A percentile compares a stretch with the other conserved stretches of the same genome.
These are phyloP conservation scores for Rauvolfia tetraphylla DNA, from an alignment of 257 asterid species.

Conservation along the genomic window DNA sequence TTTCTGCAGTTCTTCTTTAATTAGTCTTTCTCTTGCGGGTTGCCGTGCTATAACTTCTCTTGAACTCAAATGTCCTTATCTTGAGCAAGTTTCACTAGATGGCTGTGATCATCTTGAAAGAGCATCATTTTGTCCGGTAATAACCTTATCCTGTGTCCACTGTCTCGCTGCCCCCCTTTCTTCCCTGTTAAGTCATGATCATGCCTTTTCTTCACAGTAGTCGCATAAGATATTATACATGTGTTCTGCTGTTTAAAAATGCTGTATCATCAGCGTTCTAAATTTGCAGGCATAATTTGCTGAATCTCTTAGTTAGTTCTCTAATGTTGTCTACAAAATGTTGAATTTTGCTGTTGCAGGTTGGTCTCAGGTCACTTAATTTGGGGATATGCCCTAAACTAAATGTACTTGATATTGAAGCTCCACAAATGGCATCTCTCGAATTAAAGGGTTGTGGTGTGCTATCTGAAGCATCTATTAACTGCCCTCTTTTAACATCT, in stretches of 20 bases:
- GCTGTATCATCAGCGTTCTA: not conserved
- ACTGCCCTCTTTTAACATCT: constrained; percentile 80
- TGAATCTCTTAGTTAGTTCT: not conserved
- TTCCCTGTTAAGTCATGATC: not conserved
- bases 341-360: constrained; percentile 41
- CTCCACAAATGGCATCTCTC: constrained; percentile 83
- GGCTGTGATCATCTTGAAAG: constrained; percentile 96
- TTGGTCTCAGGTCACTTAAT: constrained; percentile 86
- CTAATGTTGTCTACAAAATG: not conserved
- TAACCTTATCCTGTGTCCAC: constrained; percentile 4
- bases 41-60: constrained; percentile 86
- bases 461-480: constrained; percentile 68
- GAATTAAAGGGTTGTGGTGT: constrained; percentile 98
- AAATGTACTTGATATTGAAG: constrained; percentile 66
- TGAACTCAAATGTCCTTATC: constrained; percentile 74
- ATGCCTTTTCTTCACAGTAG: not conserved
- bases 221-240: not conserved
- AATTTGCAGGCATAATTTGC: not conserved
- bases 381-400: constrained; percentile 97
- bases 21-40: constrained; percentile 88
- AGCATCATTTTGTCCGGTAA: constrained; percentile 88
- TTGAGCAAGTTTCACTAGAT: constrained; percentile 81
- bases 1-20: constrained; percentile 65
- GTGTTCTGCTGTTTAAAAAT: not conserved
- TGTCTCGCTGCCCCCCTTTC: not conserved